Evolutionary conservation across 139 green algal genomes (phyloP), one percentile per base, ranked within the genome.

Genomic region (Volvox africanus): DNA sequence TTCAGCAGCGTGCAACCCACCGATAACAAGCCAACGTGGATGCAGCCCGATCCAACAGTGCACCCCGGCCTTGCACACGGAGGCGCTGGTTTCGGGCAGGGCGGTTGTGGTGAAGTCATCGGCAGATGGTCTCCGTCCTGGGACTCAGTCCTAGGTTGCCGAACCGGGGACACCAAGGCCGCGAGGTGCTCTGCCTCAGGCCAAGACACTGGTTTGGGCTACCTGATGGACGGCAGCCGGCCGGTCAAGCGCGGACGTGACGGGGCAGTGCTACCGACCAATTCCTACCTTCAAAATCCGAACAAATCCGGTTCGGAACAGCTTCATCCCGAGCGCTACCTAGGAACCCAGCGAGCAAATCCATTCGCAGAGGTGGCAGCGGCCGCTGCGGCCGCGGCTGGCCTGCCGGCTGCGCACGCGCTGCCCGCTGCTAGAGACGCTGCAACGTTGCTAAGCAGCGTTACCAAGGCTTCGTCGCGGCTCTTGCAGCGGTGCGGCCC

Each of bases 31-130:
- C 80, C 80, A 17, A 37, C 50, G 0, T 87, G 65, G 65, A 79
- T 88, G 82, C 82, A 88, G 82, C 82, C 82, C 21, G 82, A 88
- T 32, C 82, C 82, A 19, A 81, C 75, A 19, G 30, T 81, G 71
- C 21, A n/a, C 14, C 1, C n/a, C 14, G 71, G 71, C 19, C 2
- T 20, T 30, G 32, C 26, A 21, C n/a, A 79, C 18, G 28, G 28
- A 30, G 71, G 21, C 71, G 28, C 32, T n/a, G 71, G 71, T 30
- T 33, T 30, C 71, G 71, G 33, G 71, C 44, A 55, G 44, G 44
- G 44, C 5, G 44, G 44, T 55, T 55, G 9, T 9, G 44, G 44
- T 55, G 44, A 55, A 55, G 44, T 9, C 44, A 55, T 55, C 44
- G 35, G n/a, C 44, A 55, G 44, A 9, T 61, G 19, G 33, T 32